phyloP scores from a whole-genome alignment of 768 basidiomycete genomes.

The Pulveroboletus sp. region DNA sequence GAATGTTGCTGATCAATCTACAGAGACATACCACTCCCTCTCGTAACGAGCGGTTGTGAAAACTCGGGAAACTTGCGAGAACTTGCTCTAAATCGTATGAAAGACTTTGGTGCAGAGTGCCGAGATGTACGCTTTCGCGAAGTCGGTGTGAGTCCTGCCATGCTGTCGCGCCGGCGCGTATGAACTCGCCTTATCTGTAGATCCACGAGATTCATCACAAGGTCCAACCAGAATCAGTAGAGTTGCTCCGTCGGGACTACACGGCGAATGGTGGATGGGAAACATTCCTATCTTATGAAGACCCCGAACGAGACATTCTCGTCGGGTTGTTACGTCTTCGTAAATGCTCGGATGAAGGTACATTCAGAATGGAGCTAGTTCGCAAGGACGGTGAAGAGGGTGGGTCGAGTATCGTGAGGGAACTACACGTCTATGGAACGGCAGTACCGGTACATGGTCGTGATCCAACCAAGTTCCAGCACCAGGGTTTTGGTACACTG shows the following conservation, averaged over 20 bases:
- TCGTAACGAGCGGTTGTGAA: constrained; percentile 96
- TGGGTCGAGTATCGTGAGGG: constrained; percentile 87
- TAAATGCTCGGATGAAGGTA: constrained; percentile 96
- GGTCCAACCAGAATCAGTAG: constrained; percentile 91
- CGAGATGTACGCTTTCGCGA: constrained; percentile 96
- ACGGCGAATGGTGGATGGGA: constrained; percentile 99
- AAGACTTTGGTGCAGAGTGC: constrained; percentile 97
- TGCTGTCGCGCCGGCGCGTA: neutral
- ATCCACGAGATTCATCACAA: constrained; percentile 99
- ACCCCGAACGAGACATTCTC: constrained; percentile 94
- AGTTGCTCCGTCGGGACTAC: constrained; percentile 93
- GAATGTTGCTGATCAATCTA: neutral
- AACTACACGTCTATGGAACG: constrained; percentile 96
- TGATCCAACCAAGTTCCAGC: constrained; percentile 98
- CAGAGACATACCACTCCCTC: constrained; percentile 94
- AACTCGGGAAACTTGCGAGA: constrained; percentile 97
- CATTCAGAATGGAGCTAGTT: constrained; percentile 90
- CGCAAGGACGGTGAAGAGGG: constrained; percentile 64
- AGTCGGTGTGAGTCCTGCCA: constrained; percentile 71
- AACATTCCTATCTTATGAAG: constrained; percentile 98
- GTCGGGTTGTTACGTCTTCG: constrained; percentile 87
- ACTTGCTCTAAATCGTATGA: constrained; percentile 94
- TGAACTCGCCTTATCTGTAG: constrained; percentile 36
- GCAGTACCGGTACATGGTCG: constrained; percentile 96
- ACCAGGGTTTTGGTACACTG: constrained; percentile 93